Evolutionary conservation across 1,284 basidiomycete genomes (phyloP), one percentile per base, ranked within the genome.

Genomic region (Apiotrichum domesticum): DNA sequence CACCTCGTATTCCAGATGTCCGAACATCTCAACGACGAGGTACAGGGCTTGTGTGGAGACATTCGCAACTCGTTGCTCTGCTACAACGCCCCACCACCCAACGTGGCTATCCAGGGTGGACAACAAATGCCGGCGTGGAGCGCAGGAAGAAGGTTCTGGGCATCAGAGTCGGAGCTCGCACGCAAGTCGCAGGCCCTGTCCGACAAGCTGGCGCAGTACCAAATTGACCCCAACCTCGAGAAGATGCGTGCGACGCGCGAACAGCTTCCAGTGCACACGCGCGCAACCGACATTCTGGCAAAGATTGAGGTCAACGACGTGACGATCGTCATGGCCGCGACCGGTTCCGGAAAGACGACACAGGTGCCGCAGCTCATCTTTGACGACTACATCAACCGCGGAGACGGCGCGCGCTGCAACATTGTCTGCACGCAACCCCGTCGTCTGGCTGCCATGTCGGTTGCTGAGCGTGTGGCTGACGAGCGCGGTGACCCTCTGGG

Each of bases 321-420:
- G 56, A 91, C 88, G 9, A 88, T 98, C 61, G 86, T 88, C 64
- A 92, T 95, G 88, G 94, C 93, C 33, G 87, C 91, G 2, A 97
- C 94, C 1, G 93, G 94, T 45, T 96, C 91, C 0, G 94, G 94
- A 8, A 97, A 97, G 78, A 96, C 93, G 7, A 97, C 94, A 0
- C 94, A 98, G 72, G 84, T 97, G 41, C 94, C 94, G 2, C 94
- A 97, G 75, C 81, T 97, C 50, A 84, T 97, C 60, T 82, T 98
- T 50, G 93, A 98, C 69, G 83, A 89, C 51, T 87, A 82, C 69
- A 94, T 93, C 64, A 80, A 87, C 35, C 80, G 81, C 37, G 88
- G 85, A 34, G 80, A 89, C 58, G 94, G 94, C 13, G 86, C 89
- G 1, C 78, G 81, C 51, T 97, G 93, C 78, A 96, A 97, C 74